Conservation (phyloP, 2,329 filamentous ascomycete species). For the Conoideocrella luteorostrata region DNA sequence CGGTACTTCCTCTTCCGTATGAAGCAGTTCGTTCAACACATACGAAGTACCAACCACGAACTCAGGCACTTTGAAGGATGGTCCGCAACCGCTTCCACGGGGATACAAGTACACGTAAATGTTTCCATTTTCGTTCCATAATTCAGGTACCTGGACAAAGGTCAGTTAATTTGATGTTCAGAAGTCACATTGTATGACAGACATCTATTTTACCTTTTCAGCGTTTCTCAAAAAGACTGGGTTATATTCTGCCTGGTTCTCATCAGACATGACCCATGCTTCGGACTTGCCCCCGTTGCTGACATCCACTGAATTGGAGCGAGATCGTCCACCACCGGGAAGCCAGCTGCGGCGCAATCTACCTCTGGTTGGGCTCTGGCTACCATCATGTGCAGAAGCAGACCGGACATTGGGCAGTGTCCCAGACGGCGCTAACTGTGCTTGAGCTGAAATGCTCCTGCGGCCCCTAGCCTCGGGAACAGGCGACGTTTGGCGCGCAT, state of each 20-base stretch:
- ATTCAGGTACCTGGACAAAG: conserved; percentile 48
- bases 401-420: conserved; percentile 19
- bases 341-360: conserved; percentile 49
- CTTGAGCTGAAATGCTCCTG: conserved; percentile 44
- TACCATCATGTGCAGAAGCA: conserved; percentile 23
- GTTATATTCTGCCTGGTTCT: conserved; percentile 50
- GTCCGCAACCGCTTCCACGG: conserved; percentile 39
- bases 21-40: conserved; percentile 47
- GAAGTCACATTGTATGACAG: background rate
- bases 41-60: conserved; percentile 48
- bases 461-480: conserved; percentile 31
- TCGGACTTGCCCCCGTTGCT: conserved; percentile 17
- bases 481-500: conserved; percentile 24
- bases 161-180: background rate
- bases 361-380: conserved; percentile 39
- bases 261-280: conserved; percentile 52
- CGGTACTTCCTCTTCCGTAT: conserved; percentile 31
- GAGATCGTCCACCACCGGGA: conserved; percentile 40
- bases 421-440: conserved; percentile 13
- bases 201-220: conserved; percentile 41
- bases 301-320: conserved; percentile 40
- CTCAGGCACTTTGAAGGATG: conserved; percentile 55
- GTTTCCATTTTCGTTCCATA: conserved; percentile 57
- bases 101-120: conserved; percentile 53
- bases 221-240: conserved; percentile 42